Conservation (phyloP, 805 yeast genomes). For the Metschnikowia aberdeeniae region DNA sequence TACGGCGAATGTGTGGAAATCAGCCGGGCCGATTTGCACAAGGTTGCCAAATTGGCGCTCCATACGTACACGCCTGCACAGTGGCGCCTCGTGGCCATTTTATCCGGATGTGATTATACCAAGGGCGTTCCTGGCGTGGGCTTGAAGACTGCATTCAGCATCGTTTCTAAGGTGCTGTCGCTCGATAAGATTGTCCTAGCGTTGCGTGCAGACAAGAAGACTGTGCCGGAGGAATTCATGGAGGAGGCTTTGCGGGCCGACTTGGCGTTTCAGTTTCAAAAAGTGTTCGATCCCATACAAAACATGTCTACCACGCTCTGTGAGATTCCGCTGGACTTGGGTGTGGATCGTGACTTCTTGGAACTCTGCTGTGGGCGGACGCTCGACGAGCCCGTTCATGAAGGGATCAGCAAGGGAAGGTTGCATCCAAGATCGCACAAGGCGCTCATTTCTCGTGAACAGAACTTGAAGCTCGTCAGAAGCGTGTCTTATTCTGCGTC, state of each 20-base stretch:
- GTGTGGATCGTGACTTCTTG: conserved; percentile 38
- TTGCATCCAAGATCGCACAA: conserved; percentile 60
- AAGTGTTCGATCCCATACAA: conserved; percentile 71
- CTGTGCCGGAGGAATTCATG: conserved; percentile 54
- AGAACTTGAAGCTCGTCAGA: conserved; percentile 20
- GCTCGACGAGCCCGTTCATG: conserved; percentile 46
- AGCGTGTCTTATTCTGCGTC: conserved; percentile 8
- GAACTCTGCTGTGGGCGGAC: conserved; percentile 45
- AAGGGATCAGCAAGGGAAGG: conserved; percentile 57
- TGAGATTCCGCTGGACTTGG: conserved; percentile 45
- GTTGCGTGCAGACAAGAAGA: conserved; percentile 58
- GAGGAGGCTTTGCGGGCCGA: conserved; percentile 63
- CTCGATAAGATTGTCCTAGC: conserved; percentile 55
- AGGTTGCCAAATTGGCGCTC: conserved; percentile 49
- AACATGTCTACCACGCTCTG: conserved; percentile 53
- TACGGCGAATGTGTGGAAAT: conserved; percentile 72
- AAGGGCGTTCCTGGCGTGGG: conserved; percentile 83
- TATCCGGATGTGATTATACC: conserved; percentile 97
- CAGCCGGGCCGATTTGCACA: conserved; percentile 48
- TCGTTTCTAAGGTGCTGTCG: conserved; percentile 48
- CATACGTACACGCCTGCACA: conserved; percentile 51
- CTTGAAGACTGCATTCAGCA: conserved; percentile 62
- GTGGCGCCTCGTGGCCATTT: conserved; percentile 70
- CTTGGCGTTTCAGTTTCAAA: conserved; percentile 76
- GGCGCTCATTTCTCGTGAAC: conserved; percentile 46